Evolutionary conservation across 202 grass and related monocot species (phyloP).

Genomic region (Dendrocalamus latiflorus): DNA sequence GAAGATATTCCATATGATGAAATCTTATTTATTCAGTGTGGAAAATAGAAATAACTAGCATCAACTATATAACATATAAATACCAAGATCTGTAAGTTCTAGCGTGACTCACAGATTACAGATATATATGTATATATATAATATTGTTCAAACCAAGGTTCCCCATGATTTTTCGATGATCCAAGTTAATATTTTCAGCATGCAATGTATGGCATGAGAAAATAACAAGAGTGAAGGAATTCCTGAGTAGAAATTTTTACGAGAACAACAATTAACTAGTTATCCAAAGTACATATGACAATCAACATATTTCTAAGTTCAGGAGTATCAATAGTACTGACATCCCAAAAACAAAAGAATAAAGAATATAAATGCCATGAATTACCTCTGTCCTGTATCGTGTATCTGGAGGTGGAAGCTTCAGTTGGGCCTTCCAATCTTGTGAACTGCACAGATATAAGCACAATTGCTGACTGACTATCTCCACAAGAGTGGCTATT

Average conservation of each 20-base stretch:
- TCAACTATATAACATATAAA: not conserved
- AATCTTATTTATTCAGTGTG: not conserved
- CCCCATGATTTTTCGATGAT: not conserved
- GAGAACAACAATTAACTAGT: not conserved
- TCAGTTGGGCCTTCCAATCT: slow-evolving; percentile 86
- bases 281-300: not conserved
- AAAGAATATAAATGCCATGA: slow-evolving; percentile 1
- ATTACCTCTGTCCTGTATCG: slow-evolving; percentile 82
- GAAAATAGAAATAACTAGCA: not conserved
- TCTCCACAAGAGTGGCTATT: not conserved
- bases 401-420: slow-evolving; percentile 66
- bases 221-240: not conserved
- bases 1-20: not conserved
- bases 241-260: not conserved
- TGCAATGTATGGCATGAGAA: not conserved
- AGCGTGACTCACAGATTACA: not conserved
- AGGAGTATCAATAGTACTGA: not conserved
- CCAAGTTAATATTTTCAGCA: not conserved
- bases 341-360: not conserved
- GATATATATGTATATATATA: no score
- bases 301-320: not conserved
- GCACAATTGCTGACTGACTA: not conserved
- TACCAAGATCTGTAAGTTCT: not conserved
- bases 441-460: slow-evolving; percentile 53
- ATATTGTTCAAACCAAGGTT: not conserved